phyloP scores from a whole-genome alignment of 345 rosid species.

The Syzygium grande region DNA sequence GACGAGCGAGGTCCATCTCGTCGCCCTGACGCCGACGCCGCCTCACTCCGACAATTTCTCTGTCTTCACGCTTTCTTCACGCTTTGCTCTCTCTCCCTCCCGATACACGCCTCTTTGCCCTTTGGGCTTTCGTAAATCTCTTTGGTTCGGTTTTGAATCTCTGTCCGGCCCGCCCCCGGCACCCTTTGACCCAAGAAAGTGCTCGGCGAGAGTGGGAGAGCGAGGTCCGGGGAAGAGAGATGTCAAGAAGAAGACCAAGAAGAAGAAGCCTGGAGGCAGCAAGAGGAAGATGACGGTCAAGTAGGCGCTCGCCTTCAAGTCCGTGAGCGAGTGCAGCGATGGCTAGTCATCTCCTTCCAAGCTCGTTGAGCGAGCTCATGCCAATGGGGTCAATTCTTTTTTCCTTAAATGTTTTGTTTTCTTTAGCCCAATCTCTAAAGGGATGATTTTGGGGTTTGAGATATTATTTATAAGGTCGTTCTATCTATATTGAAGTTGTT shows the following conservation, averaged over 20 bases:
- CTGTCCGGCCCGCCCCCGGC: too few relatives aligned
- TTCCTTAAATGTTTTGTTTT: neutral
- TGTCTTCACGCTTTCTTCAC: too few relatives aligned
- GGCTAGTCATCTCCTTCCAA: conserved; percentile 76
- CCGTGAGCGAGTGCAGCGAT: conserved; percentile 86
- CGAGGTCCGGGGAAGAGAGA: conserved; percentile 6
- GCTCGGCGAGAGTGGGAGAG: neutral
- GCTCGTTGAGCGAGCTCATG: too few relatives aligned
- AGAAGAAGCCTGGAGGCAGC: conserved; percentile 71
- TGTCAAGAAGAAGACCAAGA: conserved; percentile 44
- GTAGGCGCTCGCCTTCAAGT: conserved; percentile 52
- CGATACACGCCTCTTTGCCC: too few relatives aligned
- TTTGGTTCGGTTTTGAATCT: too few relatives aligned
- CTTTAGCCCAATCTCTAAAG: neutral
- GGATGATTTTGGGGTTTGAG: neutral
- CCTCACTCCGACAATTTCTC: too few relatives aligned
- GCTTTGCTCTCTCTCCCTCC: too few relatives aligned
- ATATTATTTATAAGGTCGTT: neutral
- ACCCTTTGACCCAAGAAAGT: neutral
- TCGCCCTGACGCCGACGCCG: too few relatives aligned
- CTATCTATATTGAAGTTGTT: neutral
- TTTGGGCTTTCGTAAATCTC: too few relatives aligned
- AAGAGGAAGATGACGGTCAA: conserved; percentile 68
- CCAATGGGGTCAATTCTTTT: neutral
- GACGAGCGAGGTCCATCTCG: too few relatives aligned